These are phyloP conservation scores for Lasiosphaeria hispida DNA, from an alignment of 495 filamentous ascomycete genomes.

Conservation along the genomic window DNA sequence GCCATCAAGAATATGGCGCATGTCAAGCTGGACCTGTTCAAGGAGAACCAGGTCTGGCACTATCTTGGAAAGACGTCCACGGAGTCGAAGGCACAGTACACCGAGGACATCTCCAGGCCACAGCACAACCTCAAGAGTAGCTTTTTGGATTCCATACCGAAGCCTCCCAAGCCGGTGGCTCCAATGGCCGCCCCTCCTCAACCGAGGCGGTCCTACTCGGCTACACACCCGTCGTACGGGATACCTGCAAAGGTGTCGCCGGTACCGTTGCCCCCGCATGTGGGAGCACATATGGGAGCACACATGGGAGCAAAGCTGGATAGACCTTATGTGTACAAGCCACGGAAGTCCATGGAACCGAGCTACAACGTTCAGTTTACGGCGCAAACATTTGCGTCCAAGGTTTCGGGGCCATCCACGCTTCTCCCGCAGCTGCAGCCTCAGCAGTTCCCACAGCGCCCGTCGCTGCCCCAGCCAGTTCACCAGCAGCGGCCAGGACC, in stretches of 20 bases:
- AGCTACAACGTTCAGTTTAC: slow-evolving; percentile 35
- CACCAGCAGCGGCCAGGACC: slow-evolving; percentile 5
- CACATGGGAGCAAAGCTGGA: slow-evolving; percentile 25
- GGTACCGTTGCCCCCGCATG: slow-evolving; percentile 2
- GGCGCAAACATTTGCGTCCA: slow-evolving; percentile 41
- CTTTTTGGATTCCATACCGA: slow-evolving; percentile 61
- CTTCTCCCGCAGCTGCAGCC: slow-evolving; percentile 14
- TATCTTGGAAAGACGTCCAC: slow-evolving; percentile 86
- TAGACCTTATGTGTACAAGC: slow-evolving; percentile 57
- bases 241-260: slow-evolving; percentile 2
- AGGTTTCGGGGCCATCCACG: neutral
- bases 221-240: slow-evolving; percentile 13
- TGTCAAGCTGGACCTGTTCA: slow-evolving; percentile 63
- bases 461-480: slow-evolving; percentile 5
- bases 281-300: neutral
- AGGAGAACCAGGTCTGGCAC: slow-evolving; percentile 78
- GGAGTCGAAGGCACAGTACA: slow-evolving; percentile 89
- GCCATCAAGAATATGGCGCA: slow-evolving; percentile 39
- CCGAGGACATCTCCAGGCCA: slow-evolving; percentile 65
- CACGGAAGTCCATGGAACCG: slow-evolving; percentile 39
- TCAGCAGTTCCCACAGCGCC: slow-evolving; percentile 15
- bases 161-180: slow-evolving; percentile 36
- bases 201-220: slow-evolving; percentile 15
- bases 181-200: slow-evolving; percentile 26
- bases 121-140: slow-evolving; percentile 57